phyloP scores from a whole-genome alignment of 2,329 filamentous ascomycete species.

The Colletotrichum destructivum region DNA sequence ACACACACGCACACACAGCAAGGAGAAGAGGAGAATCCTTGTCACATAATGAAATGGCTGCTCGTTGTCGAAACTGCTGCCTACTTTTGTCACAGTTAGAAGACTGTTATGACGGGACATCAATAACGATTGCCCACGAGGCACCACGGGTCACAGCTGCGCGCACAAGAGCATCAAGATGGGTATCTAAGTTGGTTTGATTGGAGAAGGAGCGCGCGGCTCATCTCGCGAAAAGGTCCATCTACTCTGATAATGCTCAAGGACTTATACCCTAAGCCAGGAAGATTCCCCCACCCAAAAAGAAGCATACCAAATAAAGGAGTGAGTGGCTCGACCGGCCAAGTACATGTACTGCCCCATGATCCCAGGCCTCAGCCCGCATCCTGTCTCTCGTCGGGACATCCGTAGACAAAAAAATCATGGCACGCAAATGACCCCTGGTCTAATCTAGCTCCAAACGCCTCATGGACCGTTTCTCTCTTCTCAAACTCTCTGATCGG shows the following conservation, averaged over 20 bases:
- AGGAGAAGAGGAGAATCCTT: neutral
- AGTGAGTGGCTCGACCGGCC: slow-evolving; percentile 39
- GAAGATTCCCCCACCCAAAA: slow-evolving; percentile 22
- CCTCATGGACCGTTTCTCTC: slow-evolving; percentile 39
- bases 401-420: slow-evolving; percentile 24
- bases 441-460: slow-evolving; percentile 38
- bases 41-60: neutral
- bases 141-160: neutral
- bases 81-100: neutral
- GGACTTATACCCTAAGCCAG: slow-evolving; percentile 38
- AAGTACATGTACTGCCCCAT: slow-evolving; percentile 24
- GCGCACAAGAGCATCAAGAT: slow-evolving; percentile 13
- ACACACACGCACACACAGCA: too few relatives aligned
- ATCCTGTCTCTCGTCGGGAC: neutral
- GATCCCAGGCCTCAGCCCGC: slow-evolving; percentile 25
- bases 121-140: neutral
- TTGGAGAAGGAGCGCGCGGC: slow-evolving; percentile 34
- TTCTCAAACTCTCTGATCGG: slow-evolving; percentile 75
- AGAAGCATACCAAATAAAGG: slow-evolving; percentile 36
- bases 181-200: slow-evolving; percentile 40
- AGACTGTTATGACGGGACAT: slow-evolving; percentile 1
- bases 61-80: neutral
- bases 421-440: slow-evolving; percentile 27
- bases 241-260: slow-evolving; percentile 25
- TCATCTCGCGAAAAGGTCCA: slow-evolving; percentile 24